Conservation (phyloP, 2,329 filamentous ascomycete genomes). For the Boeremia exigua region DNA sequence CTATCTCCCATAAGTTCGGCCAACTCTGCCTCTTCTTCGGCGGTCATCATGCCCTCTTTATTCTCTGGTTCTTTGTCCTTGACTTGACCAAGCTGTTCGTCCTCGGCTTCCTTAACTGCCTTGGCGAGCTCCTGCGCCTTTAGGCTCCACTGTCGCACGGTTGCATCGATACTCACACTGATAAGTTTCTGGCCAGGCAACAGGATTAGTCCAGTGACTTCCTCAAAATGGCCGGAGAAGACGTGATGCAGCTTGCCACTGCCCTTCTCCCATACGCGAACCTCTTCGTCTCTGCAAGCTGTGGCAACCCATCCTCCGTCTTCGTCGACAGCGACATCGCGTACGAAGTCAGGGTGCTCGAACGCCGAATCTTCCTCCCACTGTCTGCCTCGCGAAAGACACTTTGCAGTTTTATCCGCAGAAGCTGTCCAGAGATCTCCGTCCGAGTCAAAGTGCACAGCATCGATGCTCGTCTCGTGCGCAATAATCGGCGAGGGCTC, state of each 20-base stretch:
- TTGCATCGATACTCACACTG: conserved; percentile 89
- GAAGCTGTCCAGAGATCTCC: conserved; percentile 91
- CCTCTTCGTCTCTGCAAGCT: conserved; percentile 86
- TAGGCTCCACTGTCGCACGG: conserved; percentile 83
- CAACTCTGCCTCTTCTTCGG: conserved; percentile 90
- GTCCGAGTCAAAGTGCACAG: conserved; percentile 73
- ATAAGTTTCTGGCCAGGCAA: conserved; percentile 65
- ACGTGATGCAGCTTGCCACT: conserved; percentile 76
- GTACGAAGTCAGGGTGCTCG: conserved; percentile 86
- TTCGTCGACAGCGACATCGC: conserved; percentile 73
- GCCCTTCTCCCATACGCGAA: conserved; percentile 83
- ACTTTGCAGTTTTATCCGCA: conserved; percentile 86
- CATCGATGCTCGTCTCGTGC: conserved; percentile 92
- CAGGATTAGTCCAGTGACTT: conserved; percentile 81
- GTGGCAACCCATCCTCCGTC: conserved; percentile 82
- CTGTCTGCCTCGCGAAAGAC: conserved; percentile 69
- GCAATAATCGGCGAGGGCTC: conserved; percentile 67
- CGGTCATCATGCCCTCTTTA: conserved; percentile 69
- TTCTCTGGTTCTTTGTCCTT: conserved; percentile 52
- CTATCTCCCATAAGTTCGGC: conserved; percentile 86
- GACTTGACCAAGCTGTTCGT: conserved; percentile 55
- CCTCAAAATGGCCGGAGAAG: conserved; percentile 87
- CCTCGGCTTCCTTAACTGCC: conserved; percentile 58
- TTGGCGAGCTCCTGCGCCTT: conserved; percentile 65
- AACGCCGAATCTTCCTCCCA: conserved; percentile 77